Conservation (phyloP, 192 early-diverging fungal genomes). For the Gamsiella multidivaricata region DNA sequence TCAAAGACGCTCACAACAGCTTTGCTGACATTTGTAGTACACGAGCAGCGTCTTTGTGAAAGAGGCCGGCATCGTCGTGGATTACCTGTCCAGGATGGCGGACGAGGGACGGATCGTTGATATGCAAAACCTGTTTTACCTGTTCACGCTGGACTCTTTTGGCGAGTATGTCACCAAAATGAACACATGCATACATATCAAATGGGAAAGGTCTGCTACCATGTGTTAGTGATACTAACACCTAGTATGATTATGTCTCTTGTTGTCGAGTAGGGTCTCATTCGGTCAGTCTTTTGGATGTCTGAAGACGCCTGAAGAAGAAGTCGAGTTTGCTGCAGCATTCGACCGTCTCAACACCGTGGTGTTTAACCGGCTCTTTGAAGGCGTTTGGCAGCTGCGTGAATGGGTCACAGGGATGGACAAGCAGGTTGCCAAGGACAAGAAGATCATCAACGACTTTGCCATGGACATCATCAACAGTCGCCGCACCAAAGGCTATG, state of each 20-base stretch:
- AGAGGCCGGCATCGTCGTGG: constrained; percentile 9
- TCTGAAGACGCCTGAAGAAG: constrained; percentile 23
- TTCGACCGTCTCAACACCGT: constrained; percentile 65
- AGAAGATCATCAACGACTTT: constrained; percentile 47
- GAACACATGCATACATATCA: background rate
- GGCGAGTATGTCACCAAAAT: constrained; percentile 40
- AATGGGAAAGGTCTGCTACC: background rate
- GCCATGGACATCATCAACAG: constrained; percentile 39
- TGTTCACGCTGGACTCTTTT: constrained; percentile 64
- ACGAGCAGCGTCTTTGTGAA: constrained; percentile 27
- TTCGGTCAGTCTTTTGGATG: constrained; percentile 47
- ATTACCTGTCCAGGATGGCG: constrained; percentile 33
- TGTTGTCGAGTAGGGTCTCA: constrained; percentile 45
- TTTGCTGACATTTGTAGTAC: constrained; percentile 17
- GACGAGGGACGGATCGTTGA: constrained; percentile 49
- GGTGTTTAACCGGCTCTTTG: constrained; percentile 39
- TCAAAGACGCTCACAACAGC: no score
- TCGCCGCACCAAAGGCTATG: constrained; percentile 18
- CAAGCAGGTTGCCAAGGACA: constrained; percentile 21
- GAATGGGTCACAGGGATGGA: constrained; percentile 33
- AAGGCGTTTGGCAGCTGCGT: constrained; percentile 32
- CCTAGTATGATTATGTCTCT: background rate
- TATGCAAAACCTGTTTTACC: constrained; percentile 60
- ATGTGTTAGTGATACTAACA: background rate
- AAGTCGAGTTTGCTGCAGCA: constrained; percentile 60